Evolutionary conservation across 495 filamentous ascomycete species (phyloP).

Genomic region (Neurospora hispaniola): DNA sequence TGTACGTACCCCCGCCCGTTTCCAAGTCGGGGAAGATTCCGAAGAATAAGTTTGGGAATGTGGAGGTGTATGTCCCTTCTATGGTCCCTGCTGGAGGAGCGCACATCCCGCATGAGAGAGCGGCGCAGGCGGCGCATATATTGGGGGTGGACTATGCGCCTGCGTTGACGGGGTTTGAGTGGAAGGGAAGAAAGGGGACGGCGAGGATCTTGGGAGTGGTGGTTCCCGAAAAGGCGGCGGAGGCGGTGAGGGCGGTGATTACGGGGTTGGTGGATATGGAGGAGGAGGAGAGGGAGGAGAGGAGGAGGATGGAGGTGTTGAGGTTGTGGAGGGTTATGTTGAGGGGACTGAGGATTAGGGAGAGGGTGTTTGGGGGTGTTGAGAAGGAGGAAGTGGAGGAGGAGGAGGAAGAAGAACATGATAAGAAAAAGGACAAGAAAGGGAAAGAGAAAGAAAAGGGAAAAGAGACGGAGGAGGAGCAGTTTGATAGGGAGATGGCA

Average conservation of each 20-base stretch:
- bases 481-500: conserved; percentile 11
- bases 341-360: conserved; percentile 62
- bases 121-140: conserved; percentile 61
- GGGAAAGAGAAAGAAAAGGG: conserved; percentile 17
- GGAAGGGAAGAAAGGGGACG: conserved; percentile 70
- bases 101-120: conserved; percentile 51
- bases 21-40: conserved; percentile 58
- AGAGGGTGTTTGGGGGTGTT: conserved; percentile 53
- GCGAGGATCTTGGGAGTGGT: conserved; percentile 68
- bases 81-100: conserved; percentile 81
- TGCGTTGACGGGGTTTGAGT: conserved; percentile 83
- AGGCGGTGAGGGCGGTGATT: conserved; percentile 61
- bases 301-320: conserved; percentile 46
- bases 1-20: conserved; percentile 68
- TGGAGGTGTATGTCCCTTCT: conserved; percentile 83
- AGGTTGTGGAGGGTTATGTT: conserved; percentile 69
- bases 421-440: neutral
- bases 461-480: conserved; percentile 7
- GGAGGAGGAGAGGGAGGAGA: conserved; percentile 45
- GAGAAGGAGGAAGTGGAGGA: conserved; percentile 18
- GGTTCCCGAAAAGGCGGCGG: conserved; percentile 56
- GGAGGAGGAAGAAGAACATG: conserved; percentile 23
- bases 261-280: conserved; percentile 51
- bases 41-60: conserved; percentile 77
- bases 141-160: conserved; percentile 79